These are phyloP conservation scores for Vanderwaltozyma polyspora DNA, from an alignment of 805 yeast genomes.

Conservation along the genomic window DNA sequence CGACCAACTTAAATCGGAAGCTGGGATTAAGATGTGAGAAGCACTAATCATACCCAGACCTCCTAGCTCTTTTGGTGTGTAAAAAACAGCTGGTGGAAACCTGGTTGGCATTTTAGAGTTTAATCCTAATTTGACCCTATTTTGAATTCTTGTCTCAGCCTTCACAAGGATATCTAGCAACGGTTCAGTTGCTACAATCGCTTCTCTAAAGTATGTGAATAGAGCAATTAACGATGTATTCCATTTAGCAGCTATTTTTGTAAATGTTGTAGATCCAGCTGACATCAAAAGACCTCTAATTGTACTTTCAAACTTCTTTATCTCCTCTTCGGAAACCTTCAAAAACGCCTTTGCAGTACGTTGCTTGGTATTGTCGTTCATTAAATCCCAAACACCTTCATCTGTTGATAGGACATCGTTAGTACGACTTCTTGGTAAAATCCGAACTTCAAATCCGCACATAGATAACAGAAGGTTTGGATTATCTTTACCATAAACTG, in stretches of 20 bases:
- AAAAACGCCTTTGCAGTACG: conserved; percentile 81
- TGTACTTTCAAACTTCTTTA: conserved; percentile 69
- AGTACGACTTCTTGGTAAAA: conserved; percentile 61
- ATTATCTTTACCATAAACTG: conserved; percentile 84
- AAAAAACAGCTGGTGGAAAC: conserved; percentile 97
- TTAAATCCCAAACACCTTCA: conserved; percentile 89
- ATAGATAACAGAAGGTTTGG: conserved; percentile 80
- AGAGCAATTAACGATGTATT: conserved; percentile 80
- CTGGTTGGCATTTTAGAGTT: conserved; percentile 98
- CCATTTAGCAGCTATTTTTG: conserved; percentile 93
- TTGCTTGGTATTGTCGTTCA: conserved; percentile 61
- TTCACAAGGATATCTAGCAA: conserved; percentile 75
- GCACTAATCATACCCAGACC: conserved; percentile 98
- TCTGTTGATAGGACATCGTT: conserved; percentile 41
- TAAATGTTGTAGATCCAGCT: conserved; percentile 89
- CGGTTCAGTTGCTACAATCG: conserved; percentile 71
- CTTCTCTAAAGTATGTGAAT: conserved; percentile 87
- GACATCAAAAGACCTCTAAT: conserved; percentile 88
- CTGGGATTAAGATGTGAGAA: conserved; percentile 88
- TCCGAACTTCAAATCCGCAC: conserved; percentile 92
- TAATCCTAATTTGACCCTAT: conserved; percentile 84
- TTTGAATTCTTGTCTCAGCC: conserved; percentile 88
- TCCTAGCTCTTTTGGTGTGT: conserved; percentile 94
- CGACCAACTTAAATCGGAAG: conserved; percentile 85
- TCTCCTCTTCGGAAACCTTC: conserved; percentile 71